Evolutionary conservation across 805 yeast genomes (phyloP), one percentile per base, ranked within the genome.

Genomic region (Saturnispora ahearnii): DNA sequence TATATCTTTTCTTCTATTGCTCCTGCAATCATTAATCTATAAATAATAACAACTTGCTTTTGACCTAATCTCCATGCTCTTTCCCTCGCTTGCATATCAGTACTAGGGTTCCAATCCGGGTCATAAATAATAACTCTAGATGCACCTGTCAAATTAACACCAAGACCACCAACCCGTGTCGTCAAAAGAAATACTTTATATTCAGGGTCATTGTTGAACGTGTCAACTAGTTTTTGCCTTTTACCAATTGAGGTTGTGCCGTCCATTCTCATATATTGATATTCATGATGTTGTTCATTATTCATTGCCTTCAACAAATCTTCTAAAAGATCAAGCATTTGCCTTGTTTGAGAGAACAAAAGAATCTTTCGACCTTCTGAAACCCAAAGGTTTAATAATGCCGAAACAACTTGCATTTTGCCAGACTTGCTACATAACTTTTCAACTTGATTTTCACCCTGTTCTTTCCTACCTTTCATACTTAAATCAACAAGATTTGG

Each of bases 41-140:
- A 93, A 33, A 91, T 90, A 6, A 89, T 79, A 8, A 91, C 97
- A 57, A 90, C 96, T 51, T 82, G 80, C 62, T 85, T 90, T 64
- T 91, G 99, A 1, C 99, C 99, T 54, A 91, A 73, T 55, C 99
- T 73, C 98, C 98, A 93, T 0, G 98, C 97, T 45, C 99, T 69
- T 63, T 91, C 99, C 52, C 98, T 73, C 0, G 99, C 99, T 66
- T 91, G 99, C 52, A 90, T 75, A 69, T 91, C 99, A 0, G 98
- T 93, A 1, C 96, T 88, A 0, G 99, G 99, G 61, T 91, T 91
- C 99, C 99, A 91, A 66, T 93, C 98, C 0, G 99, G 99, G 60
- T 91, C 99, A 62, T 77, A 91, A 13, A 91, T 91, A 22, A 91
- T 87, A 11, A 91, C 96, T 42, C 98, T 70, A 56, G 89, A 89